Base-by-base conservation (phyloP, 768 basidiomycete species). In the Phylloporus rhodoxanthus region DNA sequence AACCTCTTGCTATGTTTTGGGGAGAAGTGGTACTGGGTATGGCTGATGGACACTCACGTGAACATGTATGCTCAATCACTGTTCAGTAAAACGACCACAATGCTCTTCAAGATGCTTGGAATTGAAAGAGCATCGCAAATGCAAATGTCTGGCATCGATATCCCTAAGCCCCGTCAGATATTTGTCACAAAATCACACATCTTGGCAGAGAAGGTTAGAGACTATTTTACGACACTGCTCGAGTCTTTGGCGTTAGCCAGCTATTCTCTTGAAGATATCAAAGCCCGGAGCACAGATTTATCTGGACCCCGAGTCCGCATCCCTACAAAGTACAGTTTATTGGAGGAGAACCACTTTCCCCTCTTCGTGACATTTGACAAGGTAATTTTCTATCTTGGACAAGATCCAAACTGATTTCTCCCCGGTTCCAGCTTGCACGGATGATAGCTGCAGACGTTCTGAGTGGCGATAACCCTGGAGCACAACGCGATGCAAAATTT, bases 1-100 rank as follows among this genome's bases (percentile, higher is more conserved):
- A 0, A 68, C 74, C 4, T 84, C 84, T 0, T 85, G 80, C 52
- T 84, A 80, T 60, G 82, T 86, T 25, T 62, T 85, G 8, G 84
- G 85, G 0, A 71, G 86, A 21, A 86, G 85, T 57, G 86, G 86
- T 2, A 87, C 86, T 0, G 86, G 85, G 85, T 85, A 55, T 11
- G 41, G 11, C 72, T 47, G 11, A 30, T 26, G 0, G 5, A 26
- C 5, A 1, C 34, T 14, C 2, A 26, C 0, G 3, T 20, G 17
- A 43, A 34, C 11, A 17, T 14, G 2, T 11, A 20, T 5, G 11
- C 49, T 52, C 39, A 57, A 19, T 20, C 11, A 17, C 3, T 1
- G 5, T 19, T 15, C 36, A 85, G 85, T 1, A 87, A 87, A 73
- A 87, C 84, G 0, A 87, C 86, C 0, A 82, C 84, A 0, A 85